Percentiles rank a stretch among this genome's conserved stretches.
Evolutionary conservation across 2,329 filamentous ascomycete genomes (phyloP).

Genomic region (Penicillium corylophilum): DNA sequence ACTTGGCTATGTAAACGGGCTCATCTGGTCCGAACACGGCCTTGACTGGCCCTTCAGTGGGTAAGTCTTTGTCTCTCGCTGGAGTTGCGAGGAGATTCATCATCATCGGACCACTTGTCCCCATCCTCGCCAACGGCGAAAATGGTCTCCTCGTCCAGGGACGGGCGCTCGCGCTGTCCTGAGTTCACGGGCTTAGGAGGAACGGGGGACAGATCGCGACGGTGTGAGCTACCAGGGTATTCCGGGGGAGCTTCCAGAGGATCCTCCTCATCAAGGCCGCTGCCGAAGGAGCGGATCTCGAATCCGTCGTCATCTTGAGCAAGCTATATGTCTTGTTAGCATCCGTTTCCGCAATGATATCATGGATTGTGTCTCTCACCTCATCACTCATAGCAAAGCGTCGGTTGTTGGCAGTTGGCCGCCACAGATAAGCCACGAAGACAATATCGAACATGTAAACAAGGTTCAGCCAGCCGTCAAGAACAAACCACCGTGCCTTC

Average conservation of each 20-base stretch:
- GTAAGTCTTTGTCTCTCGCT: conserved; percentile 54
- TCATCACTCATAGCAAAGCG: conserved; percentile 99
- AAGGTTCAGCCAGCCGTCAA: conserved; percentile 95
- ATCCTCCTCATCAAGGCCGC: conserved; percentile 66
- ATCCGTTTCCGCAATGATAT: not conserved
- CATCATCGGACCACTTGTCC: conserved; percentile 74
- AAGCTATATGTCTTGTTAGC: conserved; percentile 55
- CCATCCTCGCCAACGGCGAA: conserved; percentile 86
- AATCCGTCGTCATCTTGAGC: conserved; percentile 98
- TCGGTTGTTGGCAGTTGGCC: conserved; percentile 93
- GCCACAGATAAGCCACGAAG: conserved; percentile 93
- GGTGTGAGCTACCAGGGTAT: conserved; percentile 32
- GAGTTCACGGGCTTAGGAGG: conserved; percentile 54
- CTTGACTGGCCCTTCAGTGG: conserved; percentile 33
- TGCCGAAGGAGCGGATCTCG: conserved; percentile 89
- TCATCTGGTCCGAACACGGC: not conserved
- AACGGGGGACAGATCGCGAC: conserved; percentile 40
- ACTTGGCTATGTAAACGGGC: not conserved
- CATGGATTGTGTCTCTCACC: conserved; percentile 44
- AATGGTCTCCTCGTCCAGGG: conserved; percentile 86
- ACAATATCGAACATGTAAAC: conserved; percentile 93
- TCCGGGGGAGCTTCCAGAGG: conserved; percentile 39
- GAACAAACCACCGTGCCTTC: conserved; percentile 95
- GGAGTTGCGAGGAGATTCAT: conserved; percentile 54
- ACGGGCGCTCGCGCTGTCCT: conserved; percentile 55